Evolutionary conservation across 331 rosid species (phyloP).

Genomic region (Rosa hybrid): DNA sequence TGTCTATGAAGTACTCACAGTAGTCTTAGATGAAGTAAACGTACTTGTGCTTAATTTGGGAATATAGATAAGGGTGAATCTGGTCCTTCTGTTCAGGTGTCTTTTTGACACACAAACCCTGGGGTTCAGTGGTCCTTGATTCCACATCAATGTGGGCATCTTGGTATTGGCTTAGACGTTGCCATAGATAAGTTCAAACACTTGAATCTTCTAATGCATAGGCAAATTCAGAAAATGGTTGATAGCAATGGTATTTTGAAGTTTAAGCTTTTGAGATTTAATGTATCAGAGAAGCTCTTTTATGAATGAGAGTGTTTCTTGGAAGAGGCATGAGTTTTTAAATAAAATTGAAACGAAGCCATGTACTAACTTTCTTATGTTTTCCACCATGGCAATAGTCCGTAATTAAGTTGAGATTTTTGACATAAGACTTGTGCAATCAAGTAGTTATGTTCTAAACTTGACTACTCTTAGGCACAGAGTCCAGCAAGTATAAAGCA

Average conservation of each 20-base stretch:
- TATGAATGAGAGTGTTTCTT: not conserved
- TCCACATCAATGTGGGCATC: not conserved
- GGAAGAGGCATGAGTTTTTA: not conserved
- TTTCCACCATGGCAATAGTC: not conserved
- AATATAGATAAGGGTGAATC: not conserved
- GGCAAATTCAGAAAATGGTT: not conserved
- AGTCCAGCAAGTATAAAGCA: not conserved
- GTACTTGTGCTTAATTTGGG: not conserved
- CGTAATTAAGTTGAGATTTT: not conserved
- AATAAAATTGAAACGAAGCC: not conserved
- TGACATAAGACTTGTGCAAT: not conserved
- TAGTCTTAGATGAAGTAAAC: not conserved
- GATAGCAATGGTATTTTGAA: not conserved
- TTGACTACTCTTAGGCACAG: not conserved
- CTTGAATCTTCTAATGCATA: not conserved
- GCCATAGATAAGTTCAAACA: not conserved
- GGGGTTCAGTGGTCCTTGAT: not conserved
- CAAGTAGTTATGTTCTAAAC: not conserved
- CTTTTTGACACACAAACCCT: not conserved
- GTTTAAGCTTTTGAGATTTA: not conserved
- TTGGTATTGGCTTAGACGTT: not conserved
- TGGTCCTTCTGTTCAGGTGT: slow-evolving; percentile 4
- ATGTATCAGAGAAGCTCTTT: not conserved
- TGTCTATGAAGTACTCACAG: not conserved
- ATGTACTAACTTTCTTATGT: not conserved